phyloP scores from a whole-genome alignment of 1,139 yeast species.

The Scheffersomyces stambukii region DNA sequence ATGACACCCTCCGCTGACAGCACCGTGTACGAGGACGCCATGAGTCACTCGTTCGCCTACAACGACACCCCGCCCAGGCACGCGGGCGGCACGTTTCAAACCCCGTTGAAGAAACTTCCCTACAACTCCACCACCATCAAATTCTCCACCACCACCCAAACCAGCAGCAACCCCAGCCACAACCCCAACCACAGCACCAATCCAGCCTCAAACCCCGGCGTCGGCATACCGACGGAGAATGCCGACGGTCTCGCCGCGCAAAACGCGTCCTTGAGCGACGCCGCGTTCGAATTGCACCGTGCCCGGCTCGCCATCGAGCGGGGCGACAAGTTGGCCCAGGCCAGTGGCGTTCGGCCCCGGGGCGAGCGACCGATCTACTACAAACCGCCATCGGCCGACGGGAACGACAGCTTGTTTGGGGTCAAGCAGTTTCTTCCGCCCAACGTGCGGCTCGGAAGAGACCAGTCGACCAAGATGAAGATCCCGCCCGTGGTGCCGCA shows the following conservation, averaged over 20 bases:
- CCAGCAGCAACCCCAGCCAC: conserved; percentile 1
- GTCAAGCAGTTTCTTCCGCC: conserved; percentile 31
- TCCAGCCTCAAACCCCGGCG: too few species aligned
- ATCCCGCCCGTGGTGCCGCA: conserved; percentile 1
- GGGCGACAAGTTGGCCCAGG: neutral
- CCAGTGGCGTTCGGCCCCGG: conserved; percentile 2
- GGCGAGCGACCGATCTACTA: conserved; percentile 28
- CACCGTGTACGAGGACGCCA: conserved; percentile 11
- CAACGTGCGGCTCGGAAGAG: conserved; percentile 8
- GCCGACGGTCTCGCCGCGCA: neutral
- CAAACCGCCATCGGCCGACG: conserved; percentile 30
- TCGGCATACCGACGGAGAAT: too few species aligned
- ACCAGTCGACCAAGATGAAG: conserved; percentile 2
- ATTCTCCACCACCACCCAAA: conserved; percentile 1
- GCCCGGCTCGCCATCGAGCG: neutral
- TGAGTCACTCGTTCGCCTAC: conserved; percentile 5
- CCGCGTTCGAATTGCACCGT: neutral
- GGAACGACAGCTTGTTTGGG: conserved; percentile 25
- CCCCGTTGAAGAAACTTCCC: conserved; percentile 9
- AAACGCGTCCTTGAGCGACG: neutral
- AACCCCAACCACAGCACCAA: conserved; percentile 2
- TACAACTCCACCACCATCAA: conserved; percentile 6
- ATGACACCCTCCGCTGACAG: too few species aligned
- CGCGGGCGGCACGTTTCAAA: too few species aligned
- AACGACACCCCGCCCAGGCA: too few species aligned